Evolutionary conservation across 2,329 filamentous ascomycete species (phyloP).

Genomic region (Acrocalymma vagum): DNA sequence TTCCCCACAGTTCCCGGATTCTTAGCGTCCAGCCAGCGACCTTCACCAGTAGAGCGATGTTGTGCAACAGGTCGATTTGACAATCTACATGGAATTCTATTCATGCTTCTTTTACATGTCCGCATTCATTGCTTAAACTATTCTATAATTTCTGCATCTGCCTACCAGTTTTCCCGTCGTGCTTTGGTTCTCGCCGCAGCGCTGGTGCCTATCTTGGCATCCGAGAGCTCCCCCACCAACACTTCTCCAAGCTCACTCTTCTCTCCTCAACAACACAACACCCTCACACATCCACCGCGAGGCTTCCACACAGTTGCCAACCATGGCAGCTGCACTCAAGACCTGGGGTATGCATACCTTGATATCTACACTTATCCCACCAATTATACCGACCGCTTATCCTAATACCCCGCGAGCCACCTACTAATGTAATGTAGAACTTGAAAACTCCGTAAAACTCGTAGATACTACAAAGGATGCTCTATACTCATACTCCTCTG

Average conservation of each 20-base stretch:
- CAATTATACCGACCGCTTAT: not conserved
- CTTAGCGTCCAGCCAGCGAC: too few relatives aligned
- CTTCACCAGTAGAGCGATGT: too few relatives aligned
- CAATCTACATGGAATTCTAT: too few relatives aligned
- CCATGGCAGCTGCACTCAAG: conserved; percentile 46
- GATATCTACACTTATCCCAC: not conserved
- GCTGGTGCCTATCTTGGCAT: conserved; percentile 38
- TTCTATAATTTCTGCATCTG: not conserved
- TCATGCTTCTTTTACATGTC: too few relatives aligned
- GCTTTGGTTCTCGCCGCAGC: not conserved
- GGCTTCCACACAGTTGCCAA: conserved; percentile 12
- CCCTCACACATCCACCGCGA: conserved; percentile 8
- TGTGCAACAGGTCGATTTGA: too few relatives aligned
- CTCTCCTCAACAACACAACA: conserved; percentile 14
- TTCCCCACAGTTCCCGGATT: too few relatives aligned
- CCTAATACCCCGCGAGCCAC: conserved; percentile 19
- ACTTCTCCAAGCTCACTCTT: conserved; percentile 18
- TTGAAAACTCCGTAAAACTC: conserved; percentile 82
- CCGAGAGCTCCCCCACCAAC: conserved; percentile 33
- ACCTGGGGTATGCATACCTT: conserved; percentile 39
- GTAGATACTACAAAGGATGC: conserved; percentile 89
- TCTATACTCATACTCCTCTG: conserved; percentile 83
- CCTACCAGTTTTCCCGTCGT: not conserved
- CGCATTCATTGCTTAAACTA: not conserved
- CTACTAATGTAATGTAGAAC: conserved; percentile 65